Conservation (phyloP, 2,329 filamentous ascomycete genomes). For the Hypoxylon rubiginosum region DNA sequence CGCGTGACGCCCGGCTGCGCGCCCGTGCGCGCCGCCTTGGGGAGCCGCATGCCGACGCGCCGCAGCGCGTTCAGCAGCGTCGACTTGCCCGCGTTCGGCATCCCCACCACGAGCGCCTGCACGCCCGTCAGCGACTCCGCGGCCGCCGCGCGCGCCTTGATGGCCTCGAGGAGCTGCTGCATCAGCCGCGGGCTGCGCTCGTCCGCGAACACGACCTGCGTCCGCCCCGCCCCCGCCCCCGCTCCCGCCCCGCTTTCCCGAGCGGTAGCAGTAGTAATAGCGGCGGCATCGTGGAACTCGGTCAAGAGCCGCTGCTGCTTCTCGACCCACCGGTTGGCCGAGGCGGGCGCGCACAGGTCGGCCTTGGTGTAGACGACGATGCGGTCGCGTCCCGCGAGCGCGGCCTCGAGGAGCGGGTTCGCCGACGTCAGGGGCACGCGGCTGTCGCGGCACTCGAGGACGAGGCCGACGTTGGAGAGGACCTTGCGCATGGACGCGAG, state of each 20-base stretch:
- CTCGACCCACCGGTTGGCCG: constrained; percentile 41
- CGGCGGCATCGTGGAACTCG: constrained; percentile 40
- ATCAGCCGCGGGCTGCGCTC: constrained; percentile 54
- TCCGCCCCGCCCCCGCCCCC: constrained; percentile 24
- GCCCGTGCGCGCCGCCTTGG: constrained; percentile 84
- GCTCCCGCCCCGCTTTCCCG: too few species aligned
- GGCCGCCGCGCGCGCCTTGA: constrained; percentile 64
- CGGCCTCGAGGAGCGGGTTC: constrained; percentile 89
- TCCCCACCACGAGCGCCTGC: constrained; percentile 89
- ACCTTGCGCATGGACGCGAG: constrained; percentile 85
- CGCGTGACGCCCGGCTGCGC: constrained; percentile 91
- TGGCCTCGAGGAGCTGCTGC: constrained; percentile 59
- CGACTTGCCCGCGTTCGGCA: constrained; percentile 98
- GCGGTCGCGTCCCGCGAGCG: constrained; percentile 78
- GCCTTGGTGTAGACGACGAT: constrained; percentile 92
- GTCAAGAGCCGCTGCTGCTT: constrained; percentile 39
- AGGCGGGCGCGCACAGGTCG: constrained; percentile 71
- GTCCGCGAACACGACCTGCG: constrained; percentile 60
- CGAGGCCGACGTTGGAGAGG: constrained; percentile 84
- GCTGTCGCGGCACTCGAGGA: constrained; percentile 96
- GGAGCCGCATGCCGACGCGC: constrained; percentile 68
- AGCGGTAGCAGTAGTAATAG: too few species aligned
- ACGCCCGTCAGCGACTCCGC: constrained; percentile 80
- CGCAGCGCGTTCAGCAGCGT: constrained; percentile 92
- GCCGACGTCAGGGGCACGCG: constrained; percentile 89